phyloP scores from a whole-genome alignment of 2,329 filamentous ascomycete species.

The Microsporum audouinii region DNA sequence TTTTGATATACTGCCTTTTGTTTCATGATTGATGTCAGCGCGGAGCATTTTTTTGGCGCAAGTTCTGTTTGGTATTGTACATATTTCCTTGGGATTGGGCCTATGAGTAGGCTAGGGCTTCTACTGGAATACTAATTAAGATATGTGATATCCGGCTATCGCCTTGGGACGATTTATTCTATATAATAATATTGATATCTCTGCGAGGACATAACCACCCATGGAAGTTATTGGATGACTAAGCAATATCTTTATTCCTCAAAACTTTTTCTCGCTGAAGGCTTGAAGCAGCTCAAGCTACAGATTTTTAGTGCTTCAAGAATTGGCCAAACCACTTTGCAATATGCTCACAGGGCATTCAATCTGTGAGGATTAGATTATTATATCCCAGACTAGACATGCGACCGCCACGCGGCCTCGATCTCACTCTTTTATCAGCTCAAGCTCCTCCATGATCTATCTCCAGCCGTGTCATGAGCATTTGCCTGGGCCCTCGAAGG shows the following conservation, averaged over 20 bases:
- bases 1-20: neutral
- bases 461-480: constrained; percentile 33
- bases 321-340: neutral
- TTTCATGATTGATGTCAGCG: constrained; percentile 11
- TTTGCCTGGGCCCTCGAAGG: constrained; percentile 25
- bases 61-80: neutral
- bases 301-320: neutral
- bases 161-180: neutral
- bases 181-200: neutral
- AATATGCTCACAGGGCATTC: neutral
- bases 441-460: neutral
- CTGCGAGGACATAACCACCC: too few relatives aligned
- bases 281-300: neutral
- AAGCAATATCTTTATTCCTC: neutral
- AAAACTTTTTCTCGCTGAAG: neutral
- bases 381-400: neutral
- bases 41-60: constrained; percentile 10
- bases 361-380: neutral
- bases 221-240: neutral
- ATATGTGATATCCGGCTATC: neutral
- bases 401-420: neutral
- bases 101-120: neutral
- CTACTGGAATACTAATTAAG: neutral
- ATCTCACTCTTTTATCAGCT: neutral
- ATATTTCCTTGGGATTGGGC: neutral